Evolutionary conservation across 768 basidiomycete genomes (phyloP), one percentile per base, ranked within the genome.

Genomic region (Termitomyces titanicus): DNA sequence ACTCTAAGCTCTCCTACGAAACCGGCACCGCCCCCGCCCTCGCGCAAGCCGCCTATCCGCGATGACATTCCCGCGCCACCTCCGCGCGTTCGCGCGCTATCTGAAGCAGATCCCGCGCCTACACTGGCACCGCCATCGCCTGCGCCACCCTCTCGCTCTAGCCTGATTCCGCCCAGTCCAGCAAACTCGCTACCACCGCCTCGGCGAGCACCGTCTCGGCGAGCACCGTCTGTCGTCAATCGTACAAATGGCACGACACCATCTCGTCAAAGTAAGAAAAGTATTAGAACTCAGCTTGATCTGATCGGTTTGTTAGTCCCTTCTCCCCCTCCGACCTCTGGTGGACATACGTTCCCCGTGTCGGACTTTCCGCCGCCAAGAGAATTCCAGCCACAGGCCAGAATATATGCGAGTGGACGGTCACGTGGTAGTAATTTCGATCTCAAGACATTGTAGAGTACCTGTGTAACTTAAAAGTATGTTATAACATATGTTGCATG

Each of bases 341-440:
- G 89, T 9, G 68, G 77, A 22, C 86, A 90, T 64, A 84, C 77
- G 15, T 94, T 92, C 66, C 89, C 89, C 7, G 80, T 85, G n/a
- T 72, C 75, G 13, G 89, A 85, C 48, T 92, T 93, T 66, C 92
- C 92, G 1, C 83, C 84, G 13, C 92, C 92, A 4, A 81, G 89
- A 38, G 74, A 75, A 25, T 93, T 92, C 67, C 66, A 67, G 34
- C 64, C 68, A 5, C 72, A 66, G 31, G 61, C 66, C 27, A 86
- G 78, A 64, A 73, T 74, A 39, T 94, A 94, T 65, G 71, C 69
- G 12, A 85, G 84, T 64, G 87, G 88, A 29, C 82, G 84, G 50
- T 71, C 75, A 62, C 77, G 76, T 54, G 92, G 92, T n/a, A 84
- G 86, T 62, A 78, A 82, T 53, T 92, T 92, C 72, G 81, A 90